Evolutionary conservation across 2,329 filamentous ascomycete species (phyloP).

Genomic region (Penicillium sp.): DNA sequence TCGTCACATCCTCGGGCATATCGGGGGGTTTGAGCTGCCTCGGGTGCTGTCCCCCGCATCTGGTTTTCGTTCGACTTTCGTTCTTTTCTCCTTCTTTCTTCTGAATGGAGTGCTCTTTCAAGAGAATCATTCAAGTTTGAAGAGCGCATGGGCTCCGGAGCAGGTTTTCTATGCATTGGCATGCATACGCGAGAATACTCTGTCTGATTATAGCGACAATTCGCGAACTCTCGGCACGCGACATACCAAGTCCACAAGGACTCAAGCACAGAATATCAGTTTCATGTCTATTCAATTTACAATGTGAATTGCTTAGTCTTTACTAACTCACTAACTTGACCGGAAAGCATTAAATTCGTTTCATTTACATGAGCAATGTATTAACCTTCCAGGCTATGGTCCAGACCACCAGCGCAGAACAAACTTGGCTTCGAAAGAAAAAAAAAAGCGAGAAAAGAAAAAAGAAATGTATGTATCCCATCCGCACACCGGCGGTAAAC

Average conservation of each 20-base stretch:
- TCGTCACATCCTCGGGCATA: neutral
- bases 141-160: neutral
- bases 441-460: slow-evolving; percentile 1
- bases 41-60: slow-evolving; percentile 3
- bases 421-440: slow-evolving; percentile 15
- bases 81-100: neutral
- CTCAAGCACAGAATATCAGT: neutral
- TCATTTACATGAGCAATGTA: slow-evolving; percentile 31
- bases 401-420: slow-evolving; percentile 21
- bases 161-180: neutral
- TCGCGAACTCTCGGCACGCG: neutral
- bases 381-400: slow-evolving; percentile 26
- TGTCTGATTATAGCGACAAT: neutral
- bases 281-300: slow-evolving; percentile 7
- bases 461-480: slow-evolving; percentile 23
- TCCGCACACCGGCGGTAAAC: slow-evolving; percentile 21
- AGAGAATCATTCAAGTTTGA: neutral
- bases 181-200: neutral
- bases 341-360: slow-evolving; percentile 17
- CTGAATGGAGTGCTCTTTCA: neutral
- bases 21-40: neutral
- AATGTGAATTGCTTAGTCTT: neutral
- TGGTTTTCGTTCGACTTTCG: neutral
- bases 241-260: neutral
- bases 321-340: neutral